Evolutionary conservation across 1,139 yeast genomes (phyloP).

Genomic region (Hyphopichia buzzinii): DNA sequence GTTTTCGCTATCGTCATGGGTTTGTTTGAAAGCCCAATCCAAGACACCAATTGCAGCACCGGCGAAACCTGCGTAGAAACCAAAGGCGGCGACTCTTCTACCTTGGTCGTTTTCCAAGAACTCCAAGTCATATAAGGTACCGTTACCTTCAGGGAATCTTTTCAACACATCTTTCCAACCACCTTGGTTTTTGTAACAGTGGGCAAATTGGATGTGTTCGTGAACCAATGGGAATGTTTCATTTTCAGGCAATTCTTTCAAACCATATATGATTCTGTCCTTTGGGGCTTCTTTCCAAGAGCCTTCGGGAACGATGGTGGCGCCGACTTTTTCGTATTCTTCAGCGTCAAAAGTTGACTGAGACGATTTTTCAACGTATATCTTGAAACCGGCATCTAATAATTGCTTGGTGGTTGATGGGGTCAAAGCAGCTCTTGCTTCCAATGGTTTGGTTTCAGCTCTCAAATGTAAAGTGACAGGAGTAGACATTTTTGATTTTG

Average conservation of each 20-base stretch:
- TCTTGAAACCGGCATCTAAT: slow-evolving; percentile 82
- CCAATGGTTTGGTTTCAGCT: slow-evolving; percentile 96
- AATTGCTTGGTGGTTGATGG: slow-evolving; percentile 86
- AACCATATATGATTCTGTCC: slow-evolving; percentile 86
- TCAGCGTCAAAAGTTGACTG: slow-evolving; percentile 75
- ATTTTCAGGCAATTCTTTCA: slow-evolving; percentile 90
- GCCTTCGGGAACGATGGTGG: slow-evolving; percentile 85
- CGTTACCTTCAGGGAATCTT: slow-evolving; percentile 90
- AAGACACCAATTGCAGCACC: slow-evolving; percentile 96
- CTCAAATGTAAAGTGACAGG: slow-evolving; percentile 72
- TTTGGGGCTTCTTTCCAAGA: slow-evolving; percentile 91
- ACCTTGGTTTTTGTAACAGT: slow-evolving; percentile 94
- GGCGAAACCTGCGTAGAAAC: slow-evolving; percentile 97
- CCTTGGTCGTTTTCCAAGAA: slow-evolving; percentile 92
- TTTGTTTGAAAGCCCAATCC: slow-evolving; percentile 92
- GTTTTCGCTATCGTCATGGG: slow-evolving; percentile 60
- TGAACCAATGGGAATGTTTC: slow-evolving; percentile 91
- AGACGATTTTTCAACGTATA: slow-evolving; percentile 81
- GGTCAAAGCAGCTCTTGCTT: slow-evolving; percentile 95
- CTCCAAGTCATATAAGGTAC: slow-evolving; percentile 88
- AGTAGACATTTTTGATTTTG: slow-evolving; percentile 9
- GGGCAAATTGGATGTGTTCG: slow-evolving; percentile 97
- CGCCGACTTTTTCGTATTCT: slow-evolving; percentile 81
- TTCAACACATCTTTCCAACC: slow-evolving; percentile 93
- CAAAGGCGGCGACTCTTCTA: slow-evolving; percentile 98